These are phyloP conservation scores for Monilinia vaccinii-corymbosi DNA, from an alignment of 2,329 filamentous ascomycete genomes.

Conservation along the genomic window DNA sequence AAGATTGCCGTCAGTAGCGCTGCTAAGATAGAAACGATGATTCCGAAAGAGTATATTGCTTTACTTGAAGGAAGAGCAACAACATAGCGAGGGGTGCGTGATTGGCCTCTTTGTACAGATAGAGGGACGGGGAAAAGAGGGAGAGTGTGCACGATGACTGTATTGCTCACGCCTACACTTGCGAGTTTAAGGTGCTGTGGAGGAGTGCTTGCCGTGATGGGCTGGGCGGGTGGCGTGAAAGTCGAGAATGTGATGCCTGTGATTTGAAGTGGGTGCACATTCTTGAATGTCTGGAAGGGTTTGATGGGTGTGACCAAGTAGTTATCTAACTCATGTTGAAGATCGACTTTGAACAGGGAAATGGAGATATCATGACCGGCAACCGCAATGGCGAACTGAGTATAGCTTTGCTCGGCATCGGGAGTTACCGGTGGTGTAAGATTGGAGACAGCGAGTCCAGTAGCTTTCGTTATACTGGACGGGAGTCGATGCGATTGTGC, in stretches of 20 bases:
- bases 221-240: slow-evolving; percentile 23
- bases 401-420: slow-evolving; percentile 45
- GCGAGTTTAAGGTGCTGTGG: slow-evolving; percentile 28
- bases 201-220: slow-evolving; percentile 24
- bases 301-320: slow-evolving; percentile 44
- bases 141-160: slow-evolving; percentile 29
- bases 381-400: slow-evolving; percentile 73
- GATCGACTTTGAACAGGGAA: slow-evolving; percentile 68
- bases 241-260: slow-evolving; percentile 50
- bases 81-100: slow-evolving; percentile 27
- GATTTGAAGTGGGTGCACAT: slow-evolving; percentile 48
- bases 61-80: slow-evolving; percentile 24
- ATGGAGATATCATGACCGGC: slow-evolving; percentile 74
- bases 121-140: slow-evolving; percentile 28
- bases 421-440: slow-evolving; percentile 48
- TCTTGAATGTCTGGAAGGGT: slow-evolving; percentile 43
- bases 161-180: slow-evolving; percentile 29
- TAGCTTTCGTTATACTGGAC: slow-evolving; percentile 60
- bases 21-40: slow-evolving; percentile 19
- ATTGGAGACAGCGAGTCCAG: slow-evolving; percentile 67
- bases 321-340: slow-evolving; percentile 39
- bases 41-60: slow-evolving; percentile 18
- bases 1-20: slow-evolving; percentile 22
- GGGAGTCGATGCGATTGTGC: slow-evolving; percentile 50
- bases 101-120: slow-evolving; percentile 24